Evolutionary conservation across 2,329 filamentous ascomycete genomes (phyloP), one percentile per base, ranked within the genome.

Genomic region (Fusarium newnesense): DNA sequence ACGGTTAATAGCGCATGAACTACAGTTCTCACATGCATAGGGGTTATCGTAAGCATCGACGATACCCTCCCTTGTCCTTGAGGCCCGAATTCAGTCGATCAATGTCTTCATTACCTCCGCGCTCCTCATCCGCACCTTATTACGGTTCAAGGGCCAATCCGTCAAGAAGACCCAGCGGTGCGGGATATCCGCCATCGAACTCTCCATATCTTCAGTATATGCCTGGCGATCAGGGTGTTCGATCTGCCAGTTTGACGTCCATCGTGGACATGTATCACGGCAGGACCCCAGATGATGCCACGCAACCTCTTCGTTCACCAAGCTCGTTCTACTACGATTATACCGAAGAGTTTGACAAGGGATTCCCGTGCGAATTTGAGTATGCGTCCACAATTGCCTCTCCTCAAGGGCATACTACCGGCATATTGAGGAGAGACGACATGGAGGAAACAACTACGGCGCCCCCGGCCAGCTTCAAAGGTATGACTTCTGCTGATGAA

Each of bases 261-360:
- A 84, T 86, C 59, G 83, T 85, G 16, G 85, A 87, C 64, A 85
- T 87, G 82, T 87, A 88, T 59, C 79, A 79, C 42, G 76, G 77
- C 34, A 65, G 70, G 26, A 69, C 75, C 21, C 59, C 75, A 60
- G 80, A 78, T 46, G 78, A 74, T 26, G 72, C 72, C 39, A 78
- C 75, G 8, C 78, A 76, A 40, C 65, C 75, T 36, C 67, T 80
- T n/a, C 80, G 78, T 62, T 72, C 79, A 50, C 63, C 74, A 40
- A 75, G 81, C 65, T 80, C 84, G 47, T 81, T 85, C 43, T 88
- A 87, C 74, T 88, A 88, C 69, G 87, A 89, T 74, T 88, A 88
- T 73, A 85, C 82, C 24, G 87, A 88, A 70, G 84, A 83, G 7
- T 88, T 88, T 58, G 85, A 87, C 24, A 80, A 76, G 49, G 78